Conservation (phyloP, 148 eudicot genomes). For the Chenopodium berlandieri region DNA sequence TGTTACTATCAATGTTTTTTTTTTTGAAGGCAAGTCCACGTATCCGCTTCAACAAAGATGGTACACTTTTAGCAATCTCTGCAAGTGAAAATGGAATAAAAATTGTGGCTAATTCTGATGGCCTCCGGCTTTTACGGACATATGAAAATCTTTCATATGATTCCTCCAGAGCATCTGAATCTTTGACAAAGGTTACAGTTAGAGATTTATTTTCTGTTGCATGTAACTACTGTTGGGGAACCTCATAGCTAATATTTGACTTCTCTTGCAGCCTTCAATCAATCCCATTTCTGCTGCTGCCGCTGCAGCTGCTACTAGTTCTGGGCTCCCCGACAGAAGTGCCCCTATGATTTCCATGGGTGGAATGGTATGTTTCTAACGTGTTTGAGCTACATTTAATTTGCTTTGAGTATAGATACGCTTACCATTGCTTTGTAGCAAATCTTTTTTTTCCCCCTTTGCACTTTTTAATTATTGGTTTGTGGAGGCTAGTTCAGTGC, state of each 20-base stretch:
- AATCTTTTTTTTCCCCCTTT: not conserved
- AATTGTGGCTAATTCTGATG: conserved; percentile 72
- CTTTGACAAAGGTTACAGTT: conserved; percentile 50
- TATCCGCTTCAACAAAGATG: conserved; percentile 88
- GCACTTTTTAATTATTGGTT: not conserved
- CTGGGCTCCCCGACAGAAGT: conserved; percentile 58
- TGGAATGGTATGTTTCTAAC: conserved; percentile 48
- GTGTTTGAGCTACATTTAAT: not conserved
- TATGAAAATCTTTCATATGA: conserved; percentile 52
- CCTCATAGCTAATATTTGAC: conserved; percentile 12
- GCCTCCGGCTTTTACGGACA: conserved; percentile 59
- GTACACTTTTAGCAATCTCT: conserved; percentile 77
- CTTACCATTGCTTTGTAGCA: not conserved
- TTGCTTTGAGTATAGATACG: not conserved
- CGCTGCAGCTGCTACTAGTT: conserved; percentile 46
- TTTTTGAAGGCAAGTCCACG: conserved; percentile 71
- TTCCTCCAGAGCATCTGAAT: conserved; percentile 63
- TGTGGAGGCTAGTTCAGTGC: not conserved
- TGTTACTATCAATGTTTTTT: conserved; percentile 9
- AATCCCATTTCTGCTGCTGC: conserved; percentile 56
- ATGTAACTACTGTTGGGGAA: not conserved
- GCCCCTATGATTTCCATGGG: conserved; percentile 48
- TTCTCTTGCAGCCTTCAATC: conserved; percentile 54
- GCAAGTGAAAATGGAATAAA: conserved; percentile 76
- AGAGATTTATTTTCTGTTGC: conserved; percentile 7